Conservation (phyloP, 169 alveolate species). For the Cryptosporidium meleagridis region DNA sequence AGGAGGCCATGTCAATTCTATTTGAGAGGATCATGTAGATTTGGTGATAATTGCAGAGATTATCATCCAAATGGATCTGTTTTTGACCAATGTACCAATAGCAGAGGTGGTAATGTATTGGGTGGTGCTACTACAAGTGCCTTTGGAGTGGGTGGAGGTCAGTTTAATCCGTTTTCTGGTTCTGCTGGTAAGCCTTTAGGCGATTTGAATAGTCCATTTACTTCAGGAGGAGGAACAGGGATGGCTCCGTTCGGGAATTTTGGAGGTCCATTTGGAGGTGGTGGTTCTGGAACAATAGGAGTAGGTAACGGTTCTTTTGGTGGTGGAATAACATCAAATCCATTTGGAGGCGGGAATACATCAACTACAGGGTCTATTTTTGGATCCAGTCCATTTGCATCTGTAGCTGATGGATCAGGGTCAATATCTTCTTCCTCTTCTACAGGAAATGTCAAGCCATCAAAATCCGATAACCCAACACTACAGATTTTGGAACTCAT, state of each 20-base stretch:
- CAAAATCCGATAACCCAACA: conserved; percentile 6
- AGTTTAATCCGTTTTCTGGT: neutral
- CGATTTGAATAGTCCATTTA: neutral
- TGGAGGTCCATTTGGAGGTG: conserved; percentile 5
- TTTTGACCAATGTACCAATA: neutral
- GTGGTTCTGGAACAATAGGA: neutral
- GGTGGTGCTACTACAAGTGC: neutral
- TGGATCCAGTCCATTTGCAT: neutral
- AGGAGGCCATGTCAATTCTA: conserved; percentile 73
- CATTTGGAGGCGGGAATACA: neutral
- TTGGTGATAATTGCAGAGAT: conserved; percentile 67
- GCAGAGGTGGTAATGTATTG: neutral
- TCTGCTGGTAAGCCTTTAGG: neutral
- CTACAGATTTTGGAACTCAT: conserved; percentile 53
- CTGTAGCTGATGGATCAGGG: neutral
- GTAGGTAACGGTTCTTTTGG: neutral
- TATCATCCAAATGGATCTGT: conserved; percentile 55
- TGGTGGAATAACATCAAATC: neutral
- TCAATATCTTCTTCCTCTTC: neutral
- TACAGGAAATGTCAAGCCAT: neutral
- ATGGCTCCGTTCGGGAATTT: neutral
- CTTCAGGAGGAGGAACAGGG: neutral
- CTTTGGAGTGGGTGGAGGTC: neutral
- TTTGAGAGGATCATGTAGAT: conserved; percentile 72
- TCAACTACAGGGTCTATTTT: neutral